Conservation (phyloP, 192 early-diverging fungal genomes). For the Coemansia sp. region DNA sequence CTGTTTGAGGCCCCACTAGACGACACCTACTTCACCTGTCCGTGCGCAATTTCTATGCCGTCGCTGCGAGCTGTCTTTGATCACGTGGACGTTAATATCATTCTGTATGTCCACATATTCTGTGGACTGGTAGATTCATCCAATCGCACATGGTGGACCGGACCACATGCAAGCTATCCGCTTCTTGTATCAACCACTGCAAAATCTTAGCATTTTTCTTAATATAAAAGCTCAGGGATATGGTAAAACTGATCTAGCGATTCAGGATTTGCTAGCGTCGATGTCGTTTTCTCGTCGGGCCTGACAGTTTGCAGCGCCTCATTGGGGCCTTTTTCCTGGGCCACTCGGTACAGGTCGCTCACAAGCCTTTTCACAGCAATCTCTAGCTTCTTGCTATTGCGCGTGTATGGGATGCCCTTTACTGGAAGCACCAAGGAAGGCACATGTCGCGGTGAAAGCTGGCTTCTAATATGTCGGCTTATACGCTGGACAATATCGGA, state of each 20-base stretch:
- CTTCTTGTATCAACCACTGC: conserved; percentile 42
- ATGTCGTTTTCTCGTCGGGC: conserved; percentile 75
- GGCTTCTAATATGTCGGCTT: conserved; percentile 72
- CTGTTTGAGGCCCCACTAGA: conserved; percentile 33
- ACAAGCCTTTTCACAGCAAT: conserved; percentile 82
- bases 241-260: conserved; percentile 76
- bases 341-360: conserved; percentile 46
- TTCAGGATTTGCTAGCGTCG: conserved; percentile 89
- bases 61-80: conserved; percentile 22
- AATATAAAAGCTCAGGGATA: conserved; percentile 58
- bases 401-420: conserved; percentile 88
- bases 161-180: conserved; percentile 44
- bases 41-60: conserved; percentile 35
- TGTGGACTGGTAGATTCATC: conserved; percentile 35
- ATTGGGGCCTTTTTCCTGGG: conserved; percentile 55
- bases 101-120: conserved; percentile 24
- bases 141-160: conserved; percentile 25
- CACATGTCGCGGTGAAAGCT: conserved; percentile 89
- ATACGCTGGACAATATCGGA: conserved; percentile 66
- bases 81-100: conserved; percentile 18
- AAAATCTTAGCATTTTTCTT: conserved; percentile 9
- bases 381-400: conserved; percentile 97
- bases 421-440: conserved; percentile 81
- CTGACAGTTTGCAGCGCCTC: conserved; percentile 48
- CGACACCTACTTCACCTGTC: conserved; percentile 42